Conservation (phyloP, 495 filamentous ascomycete species). For the Penicillium flavigenum region DNA sequence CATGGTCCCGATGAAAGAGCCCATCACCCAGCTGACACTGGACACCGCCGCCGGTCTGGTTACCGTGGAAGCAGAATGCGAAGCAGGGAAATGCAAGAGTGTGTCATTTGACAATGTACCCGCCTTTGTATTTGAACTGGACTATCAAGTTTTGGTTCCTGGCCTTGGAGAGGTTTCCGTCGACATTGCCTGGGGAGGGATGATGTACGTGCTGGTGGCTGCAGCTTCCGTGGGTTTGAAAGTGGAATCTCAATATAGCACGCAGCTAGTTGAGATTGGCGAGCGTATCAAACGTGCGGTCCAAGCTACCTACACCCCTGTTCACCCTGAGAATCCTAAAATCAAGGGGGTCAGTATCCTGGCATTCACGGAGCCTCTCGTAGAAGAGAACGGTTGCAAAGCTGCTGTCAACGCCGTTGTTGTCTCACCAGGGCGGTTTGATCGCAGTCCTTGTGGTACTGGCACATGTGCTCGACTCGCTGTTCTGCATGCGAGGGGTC, state of each 20-base stretch:
- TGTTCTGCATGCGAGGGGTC: slow-evolving; percentile 31
- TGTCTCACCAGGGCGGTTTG: slow-evolving; percentile 38
- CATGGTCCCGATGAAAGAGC: slow-evolving; percentile 40
- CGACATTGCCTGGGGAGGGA: slow-evolving; percentile 40
- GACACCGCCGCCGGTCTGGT: slow-evolving; percentile 38
- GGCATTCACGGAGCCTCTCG: slow-evolving; percentile 28
- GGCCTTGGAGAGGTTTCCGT: slow-evolving; percentile 29
- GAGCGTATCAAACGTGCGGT: slow-evolving; percentile 37
- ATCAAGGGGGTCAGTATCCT: slow-evolving; percentile 33
- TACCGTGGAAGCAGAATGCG: slow-evolving; percentile 31
- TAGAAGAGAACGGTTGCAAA: slow-evolving; percentile 20
- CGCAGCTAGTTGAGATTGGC: slow-evolving; percentile 27
- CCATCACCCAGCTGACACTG: slow-evolving; percentile 26
- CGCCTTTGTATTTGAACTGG: slow-evolving; percentile 36
- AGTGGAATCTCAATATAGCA: slow-evolving; percentile 22
- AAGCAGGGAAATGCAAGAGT: slow-evolving; percentile 35
- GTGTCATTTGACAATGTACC: slow-evolving; percentile 40
- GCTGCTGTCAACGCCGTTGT: slow-evolving; percentile 32
- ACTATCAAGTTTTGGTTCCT: slow-evolving; percentile 31
- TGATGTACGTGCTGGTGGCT: slow-evolving; percentile 40
- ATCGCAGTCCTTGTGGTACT: slow-evolving; percentile 40
- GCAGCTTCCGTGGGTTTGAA: slow-evolving; percentile 25
- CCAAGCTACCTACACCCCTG: slow-evolving; percentile 22
- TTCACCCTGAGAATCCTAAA: slow-evolving; percentile 35
- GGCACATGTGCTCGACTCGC: slow-evolving; percentile 39